Evolutionary conservation across 1,284 basidiomycete genomes (phyloP).

Genomic region (Mrakiaceae sp.): DNA sequence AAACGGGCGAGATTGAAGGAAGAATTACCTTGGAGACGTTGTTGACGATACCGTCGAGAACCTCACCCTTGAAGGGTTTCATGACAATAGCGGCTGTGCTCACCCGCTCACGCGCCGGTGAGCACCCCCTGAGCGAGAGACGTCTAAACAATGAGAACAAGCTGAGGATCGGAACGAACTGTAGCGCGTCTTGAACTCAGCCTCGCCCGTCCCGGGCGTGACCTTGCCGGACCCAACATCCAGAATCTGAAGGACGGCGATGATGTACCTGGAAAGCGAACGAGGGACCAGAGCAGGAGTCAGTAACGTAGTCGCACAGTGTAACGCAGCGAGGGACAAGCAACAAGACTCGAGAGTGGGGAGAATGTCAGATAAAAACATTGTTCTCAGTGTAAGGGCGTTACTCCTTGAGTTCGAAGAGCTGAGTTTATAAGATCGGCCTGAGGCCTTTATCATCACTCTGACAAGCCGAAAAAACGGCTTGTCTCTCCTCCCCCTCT

Average conservation of each 20-base stretch:
- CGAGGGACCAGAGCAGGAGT: neutral
- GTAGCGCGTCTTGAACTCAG: constrained; percentile 82
- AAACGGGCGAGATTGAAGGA: neutral
- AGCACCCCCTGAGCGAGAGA: neutral
- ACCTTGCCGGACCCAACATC: constrained; percentile 88
- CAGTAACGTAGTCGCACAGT: neutral
- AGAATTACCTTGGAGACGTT: constrained; percentile 82
- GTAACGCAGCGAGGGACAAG: neutral
- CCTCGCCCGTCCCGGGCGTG: constrained; percentile 80
- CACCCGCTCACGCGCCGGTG: neutral
- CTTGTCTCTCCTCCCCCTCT: neutral
- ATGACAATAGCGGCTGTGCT: constrained; percentile 63
- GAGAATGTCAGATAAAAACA: constrained; percentile 13
- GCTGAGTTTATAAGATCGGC: constrained; percentile 17
- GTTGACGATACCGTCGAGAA: constrained; percentile 90
- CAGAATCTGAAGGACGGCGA: constrained; percentile 80
- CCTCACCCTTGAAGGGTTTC: constrained; percentile 97
- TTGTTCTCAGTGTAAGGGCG: constrained; percentile 17
- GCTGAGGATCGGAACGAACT: constrained; percentile 30
- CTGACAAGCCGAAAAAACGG: neutral
- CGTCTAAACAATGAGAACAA: neutral
- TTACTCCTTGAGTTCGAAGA: constrained; percentile 18
- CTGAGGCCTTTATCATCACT: constrained; percentile 14
- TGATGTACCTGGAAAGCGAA: constrained; percentile 57
- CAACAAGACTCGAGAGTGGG: constrained; percentile 18